Evolutionary conservation across 2,329 filamentous ascomycete genomes (phyloP), one percentile per base, ranked within the genome.

Genomic region (Pleomassaria siparia): DNA sequence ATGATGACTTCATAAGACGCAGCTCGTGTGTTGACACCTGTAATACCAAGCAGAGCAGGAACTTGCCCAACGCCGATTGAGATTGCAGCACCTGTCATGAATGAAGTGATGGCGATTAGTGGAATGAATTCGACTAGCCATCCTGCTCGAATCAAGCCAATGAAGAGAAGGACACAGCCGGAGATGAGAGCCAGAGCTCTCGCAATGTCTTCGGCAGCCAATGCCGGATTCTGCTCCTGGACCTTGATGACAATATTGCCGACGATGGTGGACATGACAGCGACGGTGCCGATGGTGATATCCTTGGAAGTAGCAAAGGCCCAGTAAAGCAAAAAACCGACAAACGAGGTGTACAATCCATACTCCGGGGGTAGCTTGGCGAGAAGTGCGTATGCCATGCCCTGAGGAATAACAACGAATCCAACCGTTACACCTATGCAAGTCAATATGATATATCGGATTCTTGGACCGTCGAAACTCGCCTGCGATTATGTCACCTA

Each of bases 271-370:
- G 91, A 97, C 81, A 97, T 88, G 57, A 97, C 94, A 29, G 94
- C 94, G 40, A 97, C 94, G 25, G 92, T 92, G 85, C 92, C 92
- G 47, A 97, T 97, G 9, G 92, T 96, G 64, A 99, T 97, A 71
- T 99, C 92, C 69, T 97, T 99, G 12, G 92, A 96, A 0, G 94
- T 99, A 26, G 91, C 94, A 64, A 97, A 97, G 66, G 96, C 88
- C 92, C 92, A 97, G 73, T 99, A 99, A 51, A 96, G 80, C 53
- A 96, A 71, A 13, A 95, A 91, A 42, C 92, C 94, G 81, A 96
- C 94, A 67, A 99, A 97, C 0, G 92, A 96, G 0, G 92, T 94
- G 72, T 95, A 95, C 1, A 97, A 80, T 43, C 92, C 92, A 63
- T 86, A 97, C 66, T 97, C 80, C 5, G 87, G 82, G 0, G 83